phyloP scores from a whole-genome alignment of 2,329 filamentous ascomycete species.

The Dichotomopilus funicola region DNA sequence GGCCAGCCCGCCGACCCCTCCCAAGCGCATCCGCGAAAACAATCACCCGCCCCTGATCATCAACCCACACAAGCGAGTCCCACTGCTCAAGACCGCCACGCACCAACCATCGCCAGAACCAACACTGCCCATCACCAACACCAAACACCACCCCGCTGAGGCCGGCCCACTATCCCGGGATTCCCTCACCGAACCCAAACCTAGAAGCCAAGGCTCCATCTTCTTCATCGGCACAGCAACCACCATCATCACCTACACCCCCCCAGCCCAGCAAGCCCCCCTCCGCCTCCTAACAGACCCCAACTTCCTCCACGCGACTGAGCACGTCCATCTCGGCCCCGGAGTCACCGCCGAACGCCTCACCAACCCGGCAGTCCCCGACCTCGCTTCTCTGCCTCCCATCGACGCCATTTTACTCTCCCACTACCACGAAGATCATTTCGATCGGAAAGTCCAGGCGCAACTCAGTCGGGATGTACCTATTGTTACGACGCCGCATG shows the following conservation, averaged over 20 bases:
- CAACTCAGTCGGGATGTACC: slow-evolving; percentile 43
- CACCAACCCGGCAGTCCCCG: slow-evolving; percentile 51
- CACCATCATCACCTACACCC: slow-evolving; percentile 35
- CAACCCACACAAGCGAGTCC: slow-evolving; percentile 23
- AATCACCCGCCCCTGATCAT: slow-evolving; percentile 10
- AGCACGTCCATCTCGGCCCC: slow-evolving; percentile 56
- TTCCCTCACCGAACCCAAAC: no score
- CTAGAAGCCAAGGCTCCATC: slow-evolving; percentile 30
- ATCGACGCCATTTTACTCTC: slow-evolving; percentile 55
- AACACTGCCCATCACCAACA: slow-evolving; percentile 21
- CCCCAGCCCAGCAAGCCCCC: slow-evolving; percentile 39
- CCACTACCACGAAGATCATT: slow-evolving; percentile 55
- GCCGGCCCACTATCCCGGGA: background rate
- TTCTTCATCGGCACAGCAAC: slow-evolving; percentile 53
- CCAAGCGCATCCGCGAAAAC: slow-evolving; percentile 2
- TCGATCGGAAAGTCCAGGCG: slow-evolving; percentile 35
- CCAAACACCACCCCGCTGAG: slow-evolving; percentile 27
- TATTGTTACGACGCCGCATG: slow-evolving; percentile 59
- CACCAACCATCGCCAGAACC: slow-evolving; percentile 16
- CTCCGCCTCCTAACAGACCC: slow-evolving; percentile 52
- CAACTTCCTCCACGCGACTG: slow-evolving; percentile 49
- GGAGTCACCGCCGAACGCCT: slow-evolving; percentile 49
- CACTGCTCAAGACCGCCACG: slow-evolving; percentile 26
- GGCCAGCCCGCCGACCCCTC: background rate
- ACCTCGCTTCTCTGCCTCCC: slow-evolving; percentile 51